Evolutionary conservation across 2,329 filamentous ascomycete species (phyloP).

Genomic region (Pestalotiopsis sp.): DNA sequence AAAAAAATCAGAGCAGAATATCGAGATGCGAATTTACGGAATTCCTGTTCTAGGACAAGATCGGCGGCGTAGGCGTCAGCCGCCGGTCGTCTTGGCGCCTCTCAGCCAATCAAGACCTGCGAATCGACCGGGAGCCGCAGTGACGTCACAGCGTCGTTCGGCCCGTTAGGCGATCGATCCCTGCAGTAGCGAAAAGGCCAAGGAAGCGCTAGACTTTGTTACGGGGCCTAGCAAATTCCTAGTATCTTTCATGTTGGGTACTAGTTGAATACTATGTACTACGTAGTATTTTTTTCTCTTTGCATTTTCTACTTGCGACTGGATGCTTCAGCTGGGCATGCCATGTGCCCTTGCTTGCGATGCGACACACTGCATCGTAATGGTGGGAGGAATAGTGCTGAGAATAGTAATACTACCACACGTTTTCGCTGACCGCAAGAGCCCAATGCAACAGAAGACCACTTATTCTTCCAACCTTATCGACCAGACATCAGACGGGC

Average conservation of each 20-base stretch:
- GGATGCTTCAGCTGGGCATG: too few relatives aligned
- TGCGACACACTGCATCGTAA: too few relatives aligned
- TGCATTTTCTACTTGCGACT: too few relatives aligned
- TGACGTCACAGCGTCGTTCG: constrained; percentile 4
- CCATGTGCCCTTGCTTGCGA: too few relatives aligned
- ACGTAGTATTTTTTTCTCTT: too few relatives aligned
- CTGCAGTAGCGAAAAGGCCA: not conserved
- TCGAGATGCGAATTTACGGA: not conserved
- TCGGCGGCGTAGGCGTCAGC: not conserved
- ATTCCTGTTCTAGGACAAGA: not conserved
- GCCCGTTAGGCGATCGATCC: constrained; percentile 2
- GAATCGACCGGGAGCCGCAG: not conserved
- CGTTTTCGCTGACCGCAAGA: too few relatives aligned
- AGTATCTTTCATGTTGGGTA: not conserved
- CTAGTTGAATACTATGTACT: not conserved
- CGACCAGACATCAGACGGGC: too few relatives aligned
- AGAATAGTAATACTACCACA: too few relatives aligned
- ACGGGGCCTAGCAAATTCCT: not conserved
- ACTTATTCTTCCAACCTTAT: too few relatives aligned
- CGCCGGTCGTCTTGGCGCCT: not conserved
- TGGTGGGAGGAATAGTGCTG: too few relatives aligned
- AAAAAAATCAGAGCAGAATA: not conserved
- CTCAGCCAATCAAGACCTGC: not conserved
- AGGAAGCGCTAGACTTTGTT: constrained; percentile 7
- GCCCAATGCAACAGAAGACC: too few relatives aligned